Conservation (phyloP, 805 yeast genomes). For the Vanderwaltozyma verrucispora region DNA sequence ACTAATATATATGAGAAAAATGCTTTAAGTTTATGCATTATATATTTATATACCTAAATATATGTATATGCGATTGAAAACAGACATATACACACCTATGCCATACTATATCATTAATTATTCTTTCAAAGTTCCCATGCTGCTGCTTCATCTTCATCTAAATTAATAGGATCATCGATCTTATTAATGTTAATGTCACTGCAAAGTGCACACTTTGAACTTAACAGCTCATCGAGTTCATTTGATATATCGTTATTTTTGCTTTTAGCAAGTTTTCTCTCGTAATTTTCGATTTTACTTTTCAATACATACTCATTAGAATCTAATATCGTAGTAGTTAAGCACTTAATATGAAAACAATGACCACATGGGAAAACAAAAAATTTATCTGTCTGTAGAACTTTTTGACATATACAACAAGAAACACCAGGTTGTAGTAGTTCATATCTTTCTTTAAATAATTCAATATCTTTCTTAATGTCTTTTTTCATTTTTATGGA, state of each 20-base stretch:
- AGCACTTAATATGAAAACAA: conserved; percentile 80
- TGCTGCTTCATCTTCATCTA: conserved; percentile 30
- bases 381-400: conserved; percentile 64
- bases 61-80: too few relatives aligned
- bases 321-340: conserved; percentile 47
- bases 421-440: conserved; percentile 76
- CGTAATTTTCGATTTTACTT: conserved; percentile 42
- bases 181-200: conserved; percentile 61
- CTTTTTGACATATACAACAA: conserved; percentile 60
- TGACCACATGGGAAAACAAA: conserved; percentile 85
- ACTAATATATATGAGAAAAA: too few relatives aligned
- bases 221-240: conserved; percentile 50
- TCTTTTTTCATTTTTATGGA: conserved; percentile 52
- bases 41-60: too few relatives aligned
- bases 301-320: conserved; percentile 61
- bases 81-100: too few relatives aligned
- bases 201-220: conserved; percentile 64
- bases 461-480: conserved; percentile 49
- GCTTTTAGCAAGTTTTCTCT: conserved; percentile 18
- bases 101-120: too few relatives aligned
- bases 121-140: conserved; percentile 48
- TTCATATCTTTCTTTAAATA: conserved; percentile 44
- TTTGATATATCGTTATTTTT: conserved; percentile 21
- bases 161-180: conserved; percentile 53
- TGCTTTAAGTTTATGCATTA: too few relatives aligned